A percentile compares a stretch with the other conserved stretches of the same genome.
Evolutionary conservation across 2,329 filamentous ascomycete species (phyloP).

Genomic region (Sclerotinia sclerotiorum): DNA sequence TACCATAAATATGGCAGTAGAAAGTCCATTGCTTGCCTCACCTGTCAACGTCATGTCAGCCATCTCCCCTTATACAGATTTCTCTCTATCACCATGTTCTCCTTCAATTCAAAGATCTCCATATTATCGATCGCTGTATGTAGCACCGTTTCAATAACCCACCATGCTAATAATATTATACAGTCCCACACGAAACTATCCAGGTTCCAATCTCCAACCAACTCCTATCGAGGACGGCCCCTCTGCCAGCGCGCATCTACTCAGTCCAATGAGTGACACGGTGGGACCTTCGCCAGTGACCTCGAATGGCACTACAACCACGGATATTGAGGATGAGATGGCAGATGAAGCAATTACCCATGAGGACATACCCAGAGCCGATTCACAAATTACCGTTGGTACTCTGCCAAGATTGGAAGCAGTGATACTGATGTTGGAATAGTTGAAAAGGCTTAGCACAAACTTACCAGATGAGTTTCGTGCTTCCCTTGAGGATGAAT

Average conservation of each 20-base stretch:
- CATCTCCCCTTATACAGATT: slow-evolving; percentile 55
- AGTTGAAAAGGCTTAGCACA: slow-evolving; percentile 45
- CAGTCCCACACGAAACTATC: slow-evolving; percentile 48
- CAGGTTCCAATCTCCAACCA: slow-evolving; percentile 53
- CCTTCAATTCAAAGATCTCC: slow-evolving; percentile 47
- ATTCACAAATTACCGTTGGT: slow-evolving; percentile 35
- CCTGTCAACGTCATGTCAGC: slow-evolving; percentile 56
- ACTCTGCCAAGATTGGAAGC: slow-evolving; percentile 18
- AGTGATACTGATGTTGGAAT: slow-evolving; percentile 27
- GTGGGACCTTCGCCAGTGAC: slow-evolving; percentile 83
- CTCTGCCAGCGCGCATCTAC: slow-evolving; percentile 46
- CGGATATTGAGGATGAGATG: slow-evolving; percentile 79
- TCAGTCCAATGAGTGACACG: slow-evolving; percentile 65
- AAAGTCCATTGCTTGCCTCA: slow-evolving; percentile 63
- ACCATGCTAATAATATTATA: slow-evolving; percentile 25
- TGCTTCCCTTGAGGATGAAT: slow-evolving; percentile 67
- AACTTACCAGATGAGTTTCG: slow-evolving; percentile 58
- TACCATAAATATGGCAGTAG: slow-evolving; percentile 53
- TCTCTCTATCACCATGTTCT: slow-evolving; percentile 55
- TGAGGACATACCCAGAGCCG: slow-evolving; percentile 33
- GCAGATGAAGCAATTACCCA: slow-evolving; percentile 56
- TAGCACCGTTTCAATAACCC: slow-evolving; percentile 18
- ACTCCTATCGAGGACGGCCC: slow-evolving; percentile 44
- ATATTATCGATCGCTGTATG: slow-evolving; percentile 55
- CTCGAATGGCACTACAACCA: slow-evolving; percentile 78